Conservation (phyloP, 352 stramenopile genomes). For the Pythium rishiriense region DNA sequence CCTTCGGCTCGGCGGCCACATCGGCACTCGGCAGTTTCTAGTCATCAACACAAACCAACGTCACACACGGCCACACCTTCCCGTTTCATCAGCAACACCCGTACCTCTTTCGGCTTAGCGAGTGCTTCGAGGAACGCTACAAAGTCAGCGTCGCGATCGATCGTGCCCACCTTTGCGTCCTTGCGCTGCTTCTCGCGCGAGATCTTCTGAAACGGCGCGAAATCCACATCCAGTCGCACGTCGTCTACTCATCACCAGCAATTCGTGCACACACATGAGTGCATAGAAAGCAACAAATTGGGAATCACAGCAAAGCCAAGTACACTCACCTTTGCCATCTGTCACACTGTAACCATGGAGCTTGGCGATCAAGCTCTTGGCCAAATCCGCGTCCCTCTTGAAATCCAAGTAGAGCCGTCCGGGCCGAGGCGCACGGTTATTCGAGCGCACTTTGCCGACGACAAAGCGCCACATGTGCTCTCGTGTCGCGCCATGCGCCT, state of each 20-base stretch:
- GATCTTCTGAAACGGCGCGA: constrained; percentile 82
- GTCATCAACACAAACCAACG: not conserved
- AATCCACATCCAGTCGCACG: constrained; percentile 52
- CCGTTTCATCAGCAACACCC: not conserved
- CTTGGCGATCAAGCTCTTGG: constrained; percentile 46
- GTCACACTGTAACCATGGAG: constrained; percentile 52
- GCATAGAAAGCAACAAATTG: not conserved
- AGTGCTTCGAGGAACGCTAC: constrained; percentile 75
- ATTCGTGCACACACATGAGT: not conserved
- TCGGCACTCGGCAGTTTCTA: constrained; percentile 80
- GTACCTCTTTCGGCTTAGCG: constrained; percentile 62
- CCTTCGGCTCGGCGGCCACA: constrained; percentile 47
- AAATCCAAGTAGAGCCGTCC: constrained; percentile 74
- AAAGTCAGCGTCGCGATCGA: constrained; percentile 74
- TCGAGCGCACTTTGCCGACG: constrained; percentile 45
- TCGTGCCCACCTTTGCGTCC: constrained; percentile 72
- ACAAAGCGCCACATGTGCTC: constrained; percentile 70
- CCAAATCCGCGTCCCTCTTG: constrained; percentile 60
- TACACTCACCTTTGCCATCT: constrained; percentile 32
- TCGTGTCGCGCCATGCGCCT: constrained; percentile 35
- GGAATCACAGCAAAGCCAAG: not conserved
- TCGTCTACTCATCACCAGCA: constrained; percentile 14
- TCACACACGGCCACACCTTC: not conserved
- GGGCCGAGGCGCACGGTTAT: constrained; percentile 51
- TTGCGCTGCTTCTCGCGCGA: constrained; percentile 79